These are phyloP conservation scores for Collariella sp. DNA, from an alignment of 495 filamentous ascomycete species.

Conservation along the genomic window DNA sequence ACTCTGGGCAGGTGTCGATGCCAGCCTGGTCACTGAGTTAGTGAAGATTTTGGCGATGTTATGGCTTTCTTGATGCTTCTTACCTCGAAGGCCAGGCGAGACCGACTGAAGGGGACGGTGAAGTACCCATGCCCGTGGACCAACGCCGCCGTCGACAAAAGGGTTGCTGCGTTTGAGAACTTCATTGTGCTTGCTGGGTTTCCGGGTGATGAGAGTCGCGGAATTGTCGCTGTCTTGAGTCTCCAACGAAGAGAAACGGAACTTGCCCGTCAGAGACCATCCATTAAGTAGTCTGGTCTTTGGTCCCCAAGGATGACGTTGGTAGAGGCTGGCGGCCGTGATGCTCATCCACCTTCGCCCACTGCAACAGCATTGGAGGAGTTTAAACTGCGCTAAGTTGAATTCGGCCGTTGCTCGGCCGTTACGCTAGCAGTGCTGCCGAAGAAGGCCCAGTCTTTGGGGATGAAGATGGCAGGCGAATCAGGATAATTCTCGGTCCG, in stretches of 20 bases:
- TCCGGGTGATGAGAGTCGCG: not conserved
- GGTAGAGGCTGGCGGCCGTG: not conserved
- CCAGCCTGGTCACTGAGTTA: conserved; percentile 30
- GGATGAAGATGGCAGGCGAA: not conserved
- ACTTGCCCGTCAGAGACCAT: not conserved
- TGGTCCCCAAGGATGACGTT: not conserved
- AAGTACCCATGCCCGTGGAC: conserved; percentile 43
- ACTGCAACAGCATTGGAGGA: too few relatives aligned
- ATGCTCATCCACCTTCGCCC: too few relatives aligned
- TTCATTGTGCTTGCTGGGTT: conserved; percentile 14
- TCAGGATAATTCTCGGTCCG: not conserved
- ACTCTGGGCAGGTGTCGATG: conserved; percentile 47
- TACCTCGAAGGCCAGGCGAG: conserved; percentile 41
- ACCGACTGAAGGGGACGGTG: conserved; percentile 40
- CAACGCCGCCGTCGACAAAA: conserved; percentile 9
- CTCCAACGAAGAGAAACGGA: too few relatives aligned
- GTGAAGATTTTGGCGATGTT: too few relatives aligned
- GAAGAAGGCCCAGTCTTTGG: conserved; percentile 2
- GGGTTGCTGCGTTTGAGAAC: conserved; percentile 1
- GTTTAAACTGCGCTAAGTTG: too few relatives aligned
- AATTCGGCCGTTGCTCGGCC: conserved; percentile 4
- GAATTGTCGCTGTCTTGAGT: too few relatives aligned
- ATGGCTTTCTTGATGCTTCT: too few relatives aligned
- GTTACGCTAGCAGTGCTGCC: not conserved
- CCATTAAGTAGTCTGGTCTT: not conserved